A percentile compares a stretch with the other conserved stretches of the same genome.
Conservation (phyloP, 2,329 filamentous ascomycete species). For the Arthroderma sp. region DNA sequence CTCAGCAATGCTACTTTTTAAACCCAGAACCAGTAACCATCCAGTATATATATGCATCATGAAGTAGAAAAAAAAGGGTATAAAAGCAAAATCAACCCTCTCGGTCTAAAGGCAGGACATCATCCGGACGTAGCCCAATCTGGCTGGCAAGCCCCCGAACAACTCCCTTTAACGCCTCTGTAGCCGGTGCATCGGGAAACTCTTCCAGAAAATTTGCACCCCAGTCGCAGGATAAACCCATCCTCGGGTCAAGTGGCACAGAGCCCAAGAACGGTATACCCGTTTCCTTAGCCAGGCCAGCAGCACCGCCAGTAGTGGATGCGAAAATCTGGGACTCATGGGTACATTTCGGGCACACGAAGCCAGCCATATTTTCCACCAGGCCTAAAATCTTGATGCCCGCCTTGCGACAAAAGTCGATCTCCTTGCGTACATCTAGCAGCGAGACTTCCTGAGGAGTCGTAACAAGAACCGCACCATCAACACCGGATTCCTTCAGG, state of each 20-base stretch:
- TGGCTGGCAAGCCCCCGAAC: conserved; percentile 58
- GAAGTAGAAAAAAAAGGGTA: too few species aligned
- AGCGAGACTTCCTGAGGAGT: conserved; percentile 90
- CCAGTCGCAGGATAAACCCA: conserved; percentile 93
- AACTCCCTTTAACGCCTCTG: conserved; percentile 64
- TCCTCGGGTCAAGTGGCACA: conserved; percentile 82
- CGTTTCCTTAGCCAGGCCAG: conserved; percentile 69
- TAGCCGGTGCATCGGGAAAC: conserved; percentile 87
- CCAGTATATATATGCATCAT: too few species aligned
- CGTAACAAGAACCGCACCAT: conserved; percentile 83
- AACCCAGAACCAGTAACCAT: too few species aligned
- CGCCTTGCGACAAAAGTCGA: conserved; percentile 93
- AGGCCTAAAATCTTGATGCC: conserved; percentile 77
- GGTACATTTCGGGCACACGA: conserved; percentile 86
- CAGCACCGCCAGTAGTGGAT: conserved; percentile 78
- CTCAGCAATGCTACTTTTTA: too few species aligned
- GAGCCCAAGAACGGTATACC: conserved; percentile 76
- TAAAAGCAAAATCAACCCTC: neutral
- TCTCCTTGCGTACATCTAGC: conserved; percentile 89
- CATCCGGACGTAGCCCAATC: conserved; percentile 49
- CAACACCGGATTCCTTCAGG: conserved; percentile 78
- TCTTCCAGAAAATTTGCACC: conserved; percentile 94
- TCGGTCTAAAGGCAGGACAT: conserved; percentile 13
- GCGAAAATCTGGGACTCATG: conserved; percentile 73
- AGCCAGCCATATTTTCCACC: conserved; percentile 96